Evolutionary conservation across 805 yeast genomes (phyloP), one percentile per base, ranked within the genome.

Genomic region (Saccharomycopsis malanga): DNA sequence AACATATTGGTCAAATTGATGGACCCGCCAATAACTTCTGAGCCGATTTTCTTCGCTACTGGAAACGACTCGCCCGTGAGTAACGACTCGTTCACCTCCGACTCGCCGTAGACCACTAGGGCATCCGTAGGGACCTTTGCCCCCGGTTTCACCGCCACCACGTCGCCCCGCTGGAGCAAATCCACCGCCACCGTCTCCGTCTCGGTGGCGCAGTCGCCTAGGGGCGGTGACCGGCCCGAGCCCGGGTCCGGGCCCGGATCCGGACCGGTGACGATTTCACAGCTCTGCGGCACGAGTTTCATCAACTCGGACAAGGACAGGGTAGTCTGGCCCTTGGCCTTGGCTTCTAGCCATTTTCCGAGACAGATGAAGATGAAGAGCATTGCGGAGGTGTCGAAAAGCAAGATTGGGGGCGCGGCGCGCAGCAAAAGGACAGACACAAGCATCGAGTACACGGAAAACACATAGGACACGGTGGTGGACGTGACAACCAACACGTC

Each of bases 121-220:
- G 98, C 99, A 69, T 93, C 99, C 1, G 96, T 88, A 1, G 98
- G 96, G 2, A 93, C 74, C 55, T 79, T 86, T 44, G 81, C 81
- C 9, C 98, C 98, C 0, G 98, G 95, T 39, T 79, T 70, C 2
- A 93, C 73, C 15, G 86, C 72, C 0, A 87, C 82, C 25, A 85
- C 71, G 62, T 93, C 99, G 56, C 76, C 73, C 7, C 72, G 68
- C 59, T 93, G 95, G 38, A 93, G 64, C 50, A 85, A 72, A 55
- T 87, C 96, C 22, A 87, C 77, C 24, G 83, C 70, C n/a, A 93
- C 74, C 9, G 58, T 64, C 46, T 70, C 68, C 20, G 76, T 36
- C 23, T 30, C 25, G 24, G n/a, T 18, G 6, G 29, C 40, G 21
- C 15, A 14, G 4, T 23, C 36, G 15, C 25, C 41, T 21, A 32